A percentile compares a stretch with the other conserved stretches of the same genome.
phyloP scores from a whole-genome alignment of 768 basidiomycete genomes.

The Termitomyces sp. region DNA sequence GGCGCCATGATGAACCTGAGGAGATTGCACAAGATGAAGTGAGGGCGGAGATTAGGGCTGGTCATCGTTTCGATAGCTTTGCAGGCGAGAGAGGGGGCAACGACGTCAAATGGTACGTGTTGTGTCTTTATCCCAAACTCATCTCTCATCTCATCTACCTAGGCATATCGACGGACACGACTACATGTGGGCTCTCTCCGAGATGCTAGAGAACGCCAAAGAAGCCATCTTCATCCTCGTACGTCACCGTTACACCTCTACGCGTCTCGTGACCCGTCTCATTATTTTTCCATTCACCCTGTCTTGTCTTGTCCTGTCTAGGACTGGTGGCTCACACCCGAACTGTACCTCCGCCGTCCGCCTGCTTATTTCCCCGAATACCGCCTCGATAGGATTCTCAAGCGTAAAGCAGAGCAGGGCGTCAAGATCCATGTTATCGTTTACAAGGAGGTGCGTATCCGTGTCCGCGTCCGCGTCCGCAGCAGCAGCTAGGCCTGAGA shows the following conservation, averaged over 20 bases:
- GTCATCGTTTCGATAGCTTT: slow-evolving; percentile 87
- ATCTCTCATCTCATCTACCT: no score
- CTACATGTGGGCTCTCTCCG: slow-evolving; percentile 93
- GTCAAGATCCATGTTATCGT: slow-evolving; percentile 91
- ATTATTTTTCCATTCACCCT: no score
- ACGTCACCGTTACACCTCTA: no score
- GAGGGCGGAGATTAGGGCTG: slow-evolving; percentile 69
- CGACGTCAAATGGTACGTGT: slow-evolving; percentile 75
- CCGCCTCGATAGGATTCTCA: slow-evolving; percentile 81
- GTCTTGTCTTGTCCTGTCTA: slow-evolving; percentile 24
- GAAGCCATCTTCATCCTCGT: slow-evolving; percentile 90
- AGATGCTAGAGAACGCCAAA: slow-evolving; percentile 78
- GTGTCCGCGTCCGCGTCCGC: no score
- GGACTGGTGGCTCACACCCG: slow-evolving; percentile 96
- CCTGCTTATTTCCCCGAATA: slow-evolving; percentile 83
- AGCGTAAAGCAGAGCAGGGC: slow-evolving; percentile 88
- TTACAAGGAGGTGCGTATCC: slow-evolving; percentile 81
- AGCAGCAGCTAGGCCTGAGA: background rate
- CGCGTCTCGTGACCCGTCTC: no score
- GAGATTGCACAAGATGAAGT: slow-evolving; percentile 72
- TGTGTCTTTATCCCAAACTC: no score
- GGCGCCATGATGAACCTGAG: slow-evolving; percentile 55
- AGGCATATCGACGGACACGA: slow-evolving; percentile 95
- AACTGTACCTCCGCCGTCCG: slow-evolving; percentile 91
- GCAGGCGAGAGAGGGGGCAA: slow-evolving; percentile 70